These are phyloP conservation scores for Mortierella antarctica DNA, from an alignment of 192 early-diverging fungal species.

Conservation along the genomic window DNA sequence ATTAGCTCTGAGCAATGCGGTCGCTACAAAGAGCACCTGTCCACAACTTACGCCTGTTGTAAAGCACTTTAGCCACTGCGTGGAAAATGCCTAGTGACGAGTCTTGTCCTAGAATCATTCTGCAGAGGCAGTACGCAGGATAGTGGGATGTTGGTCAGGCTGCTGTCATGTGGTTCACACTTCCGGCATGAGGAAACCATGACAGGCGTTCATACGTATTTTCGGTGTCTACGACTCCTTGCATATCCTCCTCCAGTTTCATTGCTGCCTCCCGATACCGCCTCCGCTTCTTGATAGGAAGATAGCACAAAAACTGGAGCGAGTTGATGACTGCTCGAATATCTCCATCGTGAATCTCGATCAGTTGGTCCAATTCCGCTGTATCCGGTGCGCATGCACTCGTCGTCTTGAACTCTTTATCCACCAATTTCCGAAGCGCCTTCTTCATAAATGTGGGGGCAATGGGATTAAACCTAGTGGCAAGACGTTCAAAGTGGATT, in stretches of 20 bases:
- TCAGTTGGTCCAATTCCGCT: conserved; percentile 52
- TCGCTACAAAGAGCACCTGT: not conserved
- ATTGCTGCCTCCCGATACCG: conserved; percentile 9
- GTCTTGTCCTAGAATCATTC: conserved; percentile 34
- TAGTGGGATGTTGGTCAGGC: no score
- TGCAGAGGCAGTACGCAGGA: not conserved
- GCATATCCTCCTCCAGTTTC: conserved; percentile 18
- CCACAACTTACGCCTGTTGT: conserved; percentile 60
- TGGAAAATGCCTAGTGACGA: conserved; percentile 67
- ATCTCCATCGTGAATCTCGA: conserved; percentile 65
- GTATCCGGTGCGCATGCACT: conserved; percentile 15
- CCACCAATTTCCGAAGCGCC: conserved; percentile 62
- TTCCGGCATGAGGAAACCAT: not conserved
- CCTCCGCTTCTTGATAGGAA: conserved; percentile 15
- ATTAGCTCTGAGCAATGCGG: not conserved
- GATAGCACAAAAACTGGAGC: conserved; percentile 58
- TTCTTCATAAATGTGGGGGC: conserved; percentile 72
- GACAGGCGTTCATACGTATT: conserved; percentile 6
- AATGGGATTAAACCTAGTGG: conserved; percentile 67
- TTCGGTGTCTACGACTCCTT: conserved; percentile 12
- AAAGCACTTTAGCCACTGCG: conserved; percentile 70
- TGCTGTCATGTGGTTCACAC: not conserved
- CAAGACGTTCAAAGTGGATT: not conserved
- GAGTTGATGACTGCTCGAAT: conserved; percentile 68
- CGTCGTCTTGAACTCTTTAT: conserved; percentile 23